Evolutionary conservation across 108 stramenopile species (phyloP).

Genomic region (Seminavis robusta): DNA sequence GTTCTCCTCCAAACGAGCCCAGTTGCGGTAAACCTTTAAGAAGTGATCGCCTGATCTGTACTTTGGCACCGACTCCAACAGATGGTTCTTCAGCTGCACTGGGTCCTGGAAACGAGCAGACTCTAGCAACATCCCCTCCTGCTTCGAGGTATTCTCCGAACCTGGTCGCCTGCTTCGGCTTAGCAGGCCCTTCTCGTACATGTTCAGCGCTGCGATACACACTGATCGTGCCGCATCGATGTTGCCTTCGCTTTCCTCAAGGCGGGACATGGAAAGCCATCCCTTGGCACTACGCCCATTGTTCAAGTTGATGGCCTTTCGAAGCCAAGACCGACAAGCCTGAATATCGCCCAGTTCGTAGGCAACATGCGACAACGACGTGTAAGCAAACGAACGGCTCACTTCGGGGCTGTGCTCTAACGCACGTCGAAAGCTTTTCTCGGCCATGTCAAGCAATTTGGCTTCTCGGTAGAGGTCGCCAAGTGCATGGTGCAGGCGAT

Average conservation of each 20-base stretch:
- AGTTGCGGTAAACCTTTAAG: slow-evolving; percentile 66
- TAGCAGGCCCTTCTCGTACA: slow-evolving; percentile 34
- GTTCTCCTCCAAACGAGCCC: slow-evolving; percentile 71
- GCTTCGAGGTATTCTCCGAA: no score
- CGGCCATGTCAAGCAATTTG: slow-evolving; percentile 64
- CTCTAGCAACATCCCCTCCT: no score
- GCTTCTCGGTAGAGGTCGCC: slow-evolving; percentile 79
- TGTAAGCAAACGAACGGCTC: slow-evolving; percentile 64
- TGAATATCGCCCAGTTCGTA: slow-evolving; percentile 56
- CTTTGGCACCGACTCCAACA: slow-evolving; percentile 19
- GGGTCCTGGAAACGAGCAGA: slow-evolving; percentile 1
- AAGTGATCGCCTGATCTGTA: slow-evolving; percentile 77
- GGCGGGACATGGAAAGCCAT: slow-evolving; percentile 65
- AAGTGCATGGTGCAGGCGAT: slow-evolving; percentile 77
- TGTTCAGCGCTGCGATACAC: slow-evolving; percentile 38
- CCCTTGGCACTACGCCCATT: slow-evolving; percentile 68
- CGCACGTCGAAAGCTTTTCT: slow-evolving; percentile 49
- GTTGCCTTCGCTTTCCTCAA: slow-evolving; percentile 71
- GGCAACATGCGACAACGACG: slow-evolving; percentile 55
- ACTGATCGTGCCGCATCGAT: slow-evolving; percentile 53
- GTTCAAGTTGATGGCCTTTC: slow-evolving; percentile 35
- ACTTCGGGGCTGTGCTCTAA: slow-evolving; percentile 44
- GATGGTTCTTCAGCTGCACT: background rate
- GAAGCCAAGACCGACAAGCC: slow-evolving; percentile 45
- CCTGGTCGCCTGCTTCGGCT: no score